Conservation (phyloP, 2,329 filamentous ascomycete species). For the Aspergillus fischeri region DNA sequence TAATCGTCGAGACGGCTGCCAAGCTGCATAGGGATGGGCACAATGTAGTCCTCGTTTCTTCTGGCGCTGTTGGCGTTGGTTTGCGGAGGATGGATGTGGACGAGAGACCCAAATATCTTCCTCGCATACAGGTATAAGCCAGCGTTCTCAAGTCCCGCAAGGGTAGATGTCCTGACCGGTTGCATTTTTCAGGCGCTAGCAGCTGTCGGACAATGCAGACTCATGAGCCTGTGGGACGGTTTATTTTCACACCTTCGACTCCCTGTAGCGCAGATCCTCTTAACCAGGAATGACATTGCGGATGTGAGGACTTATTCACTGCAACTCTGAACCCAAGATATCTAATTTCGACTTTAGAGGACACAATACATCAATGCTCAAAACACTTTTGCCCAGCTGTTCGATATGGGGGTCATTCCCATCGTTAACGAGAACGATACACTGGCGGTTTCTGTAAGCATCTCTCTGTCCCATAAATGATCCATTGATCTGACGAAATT, state of each 20-base stretch:
- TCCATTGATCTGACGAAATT: background rate
- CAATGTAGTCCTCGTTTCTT: constrained; percentile 92
- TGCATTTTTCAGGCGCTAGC: constrained; percentile 64
- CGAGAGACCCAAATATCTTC: constrained; percentile 82
- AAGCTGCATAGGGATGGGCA: constrained; percentile 86
- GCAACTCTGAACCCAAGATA: background rate
- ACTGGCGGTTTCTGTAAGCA: constrained; percentile 69
- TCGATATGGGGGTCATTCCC: constrained; percentile 93
- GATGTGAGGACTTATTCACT: constrained; percentile 56
- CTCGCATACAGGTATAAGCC: constrained; percentile 67
- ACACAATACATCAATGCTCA: constrained; percentile 95
- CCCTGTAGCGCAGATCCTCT: constrained; percentile 87
- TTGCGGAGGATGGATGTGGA: constrained; percentile 84
- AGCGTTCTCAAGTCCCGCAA: background rate
- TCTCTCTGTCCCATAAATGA: background rate
- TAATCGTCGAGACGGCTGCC: constrained; percentile 92
- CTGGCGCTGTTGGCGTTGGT: constrained; percentile 92
- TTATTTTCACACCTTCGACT: constrained; percentile 83
- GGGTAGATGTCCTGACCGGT: constrained; percentile 3
- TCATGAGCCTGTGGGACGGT: constrained; percentile 94
- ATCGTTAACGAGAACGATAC: constrained; percentile 99
- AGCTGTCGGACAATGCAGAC: constrained; percentile 89
- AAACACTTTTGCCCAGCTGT: constrained; percentile 84
- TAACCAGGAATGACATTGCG: constrained; percentile 94
- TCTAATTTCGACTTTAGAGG: constrained; percentile 49